Percentiles rank a stretch among this genome's conserved stretches.
phyloP scores from a whole-genome alignment of 148 eudicot species.

The Nepenthes gracilis region DNA sequence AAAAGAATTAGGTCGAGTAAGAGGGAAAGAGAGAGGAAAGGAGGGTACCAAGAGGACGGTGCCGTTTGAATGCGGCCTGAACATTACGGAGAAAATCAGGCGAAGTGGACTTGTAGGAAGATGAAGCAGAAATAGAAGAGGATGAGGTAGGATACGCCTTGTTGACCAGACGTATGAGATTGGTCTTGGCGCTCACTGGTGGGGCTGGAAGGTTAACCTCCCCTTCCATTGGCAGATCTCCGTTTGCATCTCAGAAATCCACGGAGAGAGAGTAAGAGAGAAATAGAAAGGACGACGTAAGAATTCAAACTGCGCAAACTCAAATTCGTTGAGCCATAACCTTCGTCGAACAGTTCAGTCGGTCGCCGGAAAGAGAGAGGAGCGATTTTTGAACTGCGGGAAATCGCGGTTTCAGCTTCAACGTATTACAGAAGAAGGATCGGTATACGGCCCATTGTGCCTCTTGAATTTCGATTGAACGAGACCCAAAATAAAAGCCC shows the following conservation, averaged over 20 bases:
- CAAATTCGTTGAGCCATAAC: no score
- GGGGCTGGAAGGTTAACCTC: constrained; percentile 32
- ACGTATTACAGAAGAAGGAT: no score
- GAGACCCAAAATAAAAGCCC: no score
- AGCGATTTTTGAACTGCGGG: no score
- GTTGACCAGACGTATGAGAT: constrained; percentile 25
- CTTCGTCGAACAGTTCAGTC: no score
- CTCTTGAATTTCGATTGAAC: no score
- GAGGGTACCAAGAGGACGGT: constrained; percentile 54
- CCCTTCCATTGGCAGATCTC: constrained; percentile 49
- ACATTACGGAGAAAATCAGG: constrained; percentile 61
- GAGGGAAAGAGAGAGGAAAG: neutral
- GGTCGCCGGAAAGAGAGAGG: no score
- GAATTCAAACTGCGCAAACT: neutral
- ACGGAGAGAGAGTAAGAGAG: neutral
- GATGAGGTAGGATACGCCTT: constrained; percentile 26
- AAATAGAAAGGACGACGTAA: neutral
- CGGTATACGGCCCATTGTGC: no score
- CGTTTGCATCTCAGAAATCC: constrained; percentile 23
- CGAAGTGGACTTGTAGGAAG: constrained; percentile 29
- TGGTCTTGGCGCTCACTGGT: constrained; percentile 10
- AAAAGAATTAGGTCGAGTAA: neutral
- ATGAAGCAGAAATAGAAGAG: constrained; percentile 16
- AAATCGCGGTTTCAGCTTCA: no score
- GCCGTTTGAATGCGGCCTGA: constrained; percentile 89